phyloP scores from a whole-genome alignment of 352 stramenopile genomes.

The Pythium oligandrum region DNA sequence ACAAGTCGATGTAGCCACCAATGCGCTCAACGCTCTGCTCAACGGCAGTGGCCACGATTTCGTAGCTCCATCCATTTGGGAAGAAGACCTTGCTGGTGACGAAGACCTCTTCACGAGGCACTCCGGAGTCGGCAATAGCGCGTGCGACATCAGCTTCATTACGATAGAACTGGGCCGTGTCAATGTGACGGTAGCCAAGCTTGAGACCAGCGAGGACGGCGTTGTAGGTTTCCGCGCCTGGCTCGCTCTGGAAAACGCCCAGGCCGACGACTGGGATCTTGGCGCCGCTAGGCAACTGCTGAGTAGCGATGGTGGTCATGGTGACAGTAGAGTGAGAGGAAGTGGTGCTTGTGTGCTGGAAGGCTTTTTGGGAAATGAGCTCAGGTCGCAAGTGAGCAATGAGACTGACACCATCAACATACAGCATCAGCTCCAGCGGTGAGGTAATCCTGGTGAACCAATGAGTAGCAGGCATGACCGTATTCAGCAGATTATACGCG shows the following conservation, averaged over 20 bases:
- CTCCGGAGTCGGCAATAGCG: constrained; percentile 30
- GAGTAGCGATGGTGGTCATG: background rate
- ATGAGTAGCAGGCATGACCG: no score
- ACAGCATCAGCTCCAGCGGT: no score
- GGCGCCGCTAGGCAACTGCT: constrained; percentile 27
- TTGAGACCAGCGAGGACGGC: constrained; percentile 19
- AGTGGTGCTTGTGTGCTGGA: no score
- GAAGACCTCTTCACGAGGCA: constrained; percentile 45
- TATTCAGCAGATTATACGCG: no score
- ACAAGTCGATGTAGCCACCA: constrained; percentile 43
- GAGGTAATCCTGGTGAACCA: no score
- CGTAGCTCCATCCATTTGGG: constrained; percentile 33
- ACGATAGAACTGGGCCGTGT: constrained; percentile 61
- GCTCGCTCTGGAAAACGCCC: constrained; percentile 36
- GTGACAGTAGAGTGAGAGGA: background rate
- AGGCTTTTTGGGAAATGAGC: no score
- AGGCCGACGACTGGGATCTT: constrained; percentile 37
- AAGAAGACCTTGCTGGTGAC: constrained; percentile 44
- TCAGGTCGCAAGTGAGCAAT: no score
- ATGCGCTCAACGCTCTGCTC: constrained; percentile 20
- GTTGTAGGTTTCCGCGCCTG: constrained; percentile 13
- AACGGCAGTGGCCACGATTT: constrained; percentile 32
- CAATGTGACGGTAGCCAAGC: constrained; percentile 44
- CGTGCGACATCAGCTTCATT: constrained; percentile 54
- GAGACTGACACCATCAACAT: no score